Evolutionary conservation across 306 rosid species (phyloP), one percentile per base, ranked within the genome.

Genomic region (Quercus wislizeni): DNA sequence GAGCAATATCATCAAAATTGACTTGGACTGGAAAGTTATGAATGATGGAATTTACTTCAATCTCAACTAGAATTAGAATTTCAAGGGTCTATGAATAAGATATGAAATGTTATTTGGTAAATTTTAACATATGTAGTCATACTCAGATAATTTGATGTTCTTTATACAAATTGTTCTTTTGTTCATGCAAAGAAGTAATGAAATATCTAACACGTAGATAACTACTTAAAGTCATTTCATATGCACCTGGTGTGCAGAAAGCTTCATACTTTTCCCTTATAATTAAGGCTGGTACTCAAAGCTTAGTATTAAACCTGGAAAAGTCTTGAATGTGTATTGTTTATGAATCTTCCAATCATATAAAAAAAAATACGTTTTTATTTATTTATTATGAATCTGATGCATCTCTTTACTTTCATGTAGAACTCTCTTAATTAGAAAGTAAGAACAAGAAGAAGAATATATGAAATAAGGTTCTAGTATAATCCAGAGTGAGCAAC

Each of bases 251-350:
- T 5, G 10, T 62, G 65, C 35, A 62, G 15, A 14, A 62, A 13
- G 43, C n/a, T 51, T 74, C 67, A 9, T 55, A 28, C 59, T 59
- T 83, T 51, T 69, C 70, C 79, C 57, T 58, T 55, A 38, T 18
- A 57, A 46, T 69, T 78, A 59, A 61, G 49, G 25, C 59, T 46
- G 51, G 6, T 11, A 58, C 25, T 21, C 64, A 58, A 58, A 58
- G 64, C 25, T 21, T 21, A 49, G 64, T 58, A 58, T 21, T 21
- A 11, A 58, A 58, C 64, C 21, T 20, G 64, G 64, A 58, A 8
- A 58, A 58, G 12, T 58, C 14, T 9, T 58, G 64, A 20, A 9
- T 58, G 3, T 49, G 54, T 13, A 49, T 58, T 58, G 64, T 58
- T 11, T 25, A n/a, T 52, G 17, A 55, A 68, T 77, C 67, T 69